A percentile compares a stretch with the other conserved stretches of the same genome.
These are phyloP conservation scores for Colletotrichum acutatum DNA, from an alignment of 2,329 filamentous ascomycete species.

Conservation along the genomic window DNA sequence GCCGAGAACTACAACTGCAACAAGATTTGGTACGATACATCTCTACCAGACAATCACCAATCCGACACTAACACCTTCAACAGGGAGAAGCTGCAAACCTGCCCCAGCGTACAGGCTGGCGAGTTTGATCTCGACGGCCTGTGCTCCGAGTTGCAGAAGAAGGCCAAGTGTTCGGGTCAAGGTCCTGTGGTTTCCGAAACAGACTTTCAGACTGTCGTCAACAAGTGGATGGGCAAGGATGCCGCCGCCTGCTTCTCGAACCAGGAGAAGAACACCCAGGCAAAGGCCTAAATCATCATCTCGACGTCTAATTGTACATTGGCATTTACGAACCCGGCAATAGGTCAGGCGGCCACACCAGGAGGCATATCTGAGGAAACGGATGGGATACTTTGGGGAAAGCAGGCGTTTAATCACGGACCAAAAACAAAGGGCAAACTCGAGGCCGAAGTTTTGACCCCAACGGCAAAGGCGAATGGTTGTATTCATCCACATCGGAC, in stretches of 20 bases:
- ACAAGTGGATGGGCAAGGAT: slow-evolving; percentile 67
- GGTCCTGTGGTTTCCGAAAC: slow-evolving; percentile 90
- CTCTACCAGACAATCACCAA: neutral
- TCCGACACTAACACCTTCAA: slow-evolving; percentile 51
- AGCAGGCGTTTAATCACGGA: slow-evolving; percentile 34
- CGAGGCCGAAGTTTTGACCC: slow-evolving; percentile 14
- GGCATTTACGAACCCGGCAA: slow-evolving; percentile 18
- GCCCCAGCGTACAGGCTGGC: slow-evolving; percentile 87
- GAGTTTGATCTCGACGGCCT: slow-evolving; percentile 94
- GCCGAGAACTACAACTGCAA: slow-evolving; percentile 80
- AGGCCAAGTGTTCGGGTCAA: slow-evolving; percentile 92
- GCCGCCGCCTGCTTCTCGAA: slow-evolving; percentile 45
- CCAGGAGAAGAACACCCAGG: slow-evolving; percentile 44
- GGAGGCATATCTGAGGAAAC: slow-evolving; percentile 25
- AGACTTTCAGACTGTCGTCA: slow-evolving; percentile 86
- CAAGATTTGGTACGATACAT: slow-evolving; percentile 83
- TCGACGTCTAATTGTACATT: slow-evolving; percentile 24
- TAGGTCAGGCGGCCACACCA: slow-evolving; percentile 17
- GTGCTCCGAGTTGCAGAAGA: slow-evolving; percentile 92
- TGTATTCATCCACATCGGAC: slow-evolving; percentile 20
- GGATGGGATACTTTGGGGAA: slow-evolving; percentile 15
- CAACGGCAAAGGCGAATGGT: slow-evolving; percentile 32
- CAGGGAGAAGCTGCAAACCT: slow-evolving; percentile 91
- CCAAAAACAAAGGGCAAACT: slow-evolving; percentile 31
- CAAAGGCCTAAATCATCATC: slow-evolving; percentile 27